These are phyloP conservation scores for Neurospora sp. DNA, from an alignment of 495 filamentous ascomycete genomes.

Conservation along the genomic window DNA sequence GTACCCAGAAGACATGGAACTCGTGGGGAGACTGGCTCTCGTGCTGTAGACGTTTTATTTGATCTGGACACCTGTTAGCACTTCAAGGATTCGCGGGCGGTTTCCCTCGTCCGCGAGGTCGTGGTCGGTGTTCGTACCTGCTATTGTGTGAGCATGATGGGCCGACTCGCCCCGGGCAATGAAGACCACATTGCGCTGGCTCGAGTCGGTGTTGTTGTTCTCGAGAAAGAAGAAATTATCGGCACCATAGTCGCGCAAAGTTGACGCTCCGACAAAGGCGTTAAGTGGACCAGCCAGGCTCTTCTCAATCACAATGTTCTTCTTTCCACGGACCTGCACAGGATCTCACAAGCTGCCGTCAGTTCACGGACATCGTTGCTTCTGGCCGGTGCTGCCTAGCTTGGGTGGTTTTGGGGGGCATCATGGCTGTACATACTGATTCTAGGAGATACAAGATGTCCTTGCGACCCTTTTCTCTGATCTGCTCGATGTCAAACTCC, in stretches of 20 bases:
- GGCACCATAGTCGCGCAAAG: conserved; percentile 76
- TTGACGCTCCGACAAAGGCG: conserved; percentile 87
- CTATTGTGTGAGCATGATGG: conserved; percentile 68
- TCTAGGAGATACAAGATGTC: conserved; percentile 80
- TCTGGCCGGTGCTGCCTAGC: neutral
- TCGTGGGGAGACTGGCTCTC: conserved; percentile 84
- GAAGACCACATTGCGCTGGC: conserved; percentile 92
- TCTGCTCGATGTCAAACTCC: conserved; percentile 68
- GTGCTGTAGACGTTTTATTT: conserved; percentile 81
- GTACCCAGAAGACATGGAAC: conserved; percentile 88
- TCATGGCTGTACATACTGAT: conserved; percentile 63
- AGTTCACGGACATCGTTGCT: conserved; percentile 10
- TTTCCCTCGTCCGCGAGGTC: neutral
- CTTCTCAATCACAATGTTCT: conserved; percentile 91
- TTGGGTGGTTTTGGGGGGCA: conserved; percentile 1
- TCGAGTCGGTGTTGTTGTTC: conserved; percentile 83
- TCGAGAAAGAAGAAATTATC: conserved; percentile 93
- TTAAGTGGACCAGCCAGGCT: conserved; percentile 81
- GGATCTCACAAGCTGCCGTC: conserved; percentile 15
- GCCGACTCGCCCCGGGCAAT: conserved; percentile 81
- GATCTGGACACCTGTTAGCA: conserved; percentile 50
- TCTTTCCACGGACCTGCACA: conserved; percentile 88
- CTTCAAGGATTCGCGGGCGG: neutral
- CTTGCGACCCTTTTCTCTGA: conserved; percentile 73
- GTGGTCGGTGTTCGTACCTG: conserved; percentile 49